These are phyloP conservation scores for Nannizziopsis barbatae DNA, from an alignment of 2,329 filamentous ascomycete species.

Conservation along the genomic window DNA sequence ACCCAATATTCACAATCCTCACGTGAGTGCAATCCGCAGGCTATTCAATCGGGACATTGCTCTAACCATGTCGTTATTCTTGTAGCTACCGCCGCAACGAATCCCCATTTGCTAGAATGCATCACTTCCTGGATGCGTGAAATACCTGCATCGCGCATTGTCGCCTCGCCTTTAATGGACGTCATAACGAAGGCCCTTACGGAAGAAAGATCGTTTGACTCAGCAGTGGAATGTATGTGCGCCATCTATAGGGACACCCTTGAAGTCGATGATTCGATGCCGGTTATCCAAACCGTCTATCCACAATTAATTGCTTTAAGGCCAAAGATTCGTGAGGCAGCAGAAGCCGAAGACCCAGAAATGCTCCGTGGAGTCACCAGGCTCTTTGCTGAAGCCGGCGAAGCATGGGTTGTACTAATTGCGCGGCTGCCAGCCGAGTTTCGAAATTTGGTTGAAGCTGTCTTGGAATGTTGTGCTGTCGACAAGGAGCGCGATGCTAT, in stretches of 20 bases:
- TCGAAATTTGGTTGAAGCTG: constrained; percentile 70
- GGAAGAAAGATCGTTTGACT: constrained; percentile 67
- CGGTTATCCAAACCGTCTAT: constrained; percentile 70
- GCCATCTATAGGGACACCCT: constrained; percentile 83
- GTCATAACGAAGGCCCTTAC: constrained; percentile 63
- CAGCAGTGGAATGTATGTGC: constrained; percentile 85
- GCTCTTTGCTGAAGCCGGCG: constrained; percentile 83
- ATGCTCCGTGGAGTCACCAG: constrained; percentile 79
- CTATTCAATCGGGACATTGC: background rate
- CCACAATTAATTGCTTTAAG: constrained; percentile 66
- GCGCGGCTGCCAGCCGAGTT: constrained; percentile 74
- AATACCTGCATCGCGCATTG: constrained; percentile 70
- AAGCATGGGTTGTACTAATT: constrained; percentile 87
- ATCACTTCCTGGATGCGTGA: constrained; percentile 95
- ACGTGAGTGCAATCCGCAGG: constrained; percentile 41
- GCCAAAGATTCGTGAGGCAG: constrained; percentile 63
- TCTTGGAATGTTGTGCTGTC: constrained; percentile 80
- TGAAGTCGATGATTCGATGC: constrained; percentile 82
- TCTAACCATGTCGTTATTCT: background rate
- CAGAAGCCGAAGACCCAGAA: constrained; percentile 72
- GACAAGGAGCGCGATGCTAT: constrained; percentile 87
- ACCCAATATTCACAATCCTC: constrained; percentile 88
- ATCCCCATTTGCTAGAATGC: constrained; percentile 85
- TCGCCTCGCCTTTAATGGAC: constrained; percentile 73
- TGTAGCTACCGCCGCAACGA: constrained; percentile 63